Conservation (phyloP, 768 basidiomycete genomes). For the Nidula microcarpa region DNA sequence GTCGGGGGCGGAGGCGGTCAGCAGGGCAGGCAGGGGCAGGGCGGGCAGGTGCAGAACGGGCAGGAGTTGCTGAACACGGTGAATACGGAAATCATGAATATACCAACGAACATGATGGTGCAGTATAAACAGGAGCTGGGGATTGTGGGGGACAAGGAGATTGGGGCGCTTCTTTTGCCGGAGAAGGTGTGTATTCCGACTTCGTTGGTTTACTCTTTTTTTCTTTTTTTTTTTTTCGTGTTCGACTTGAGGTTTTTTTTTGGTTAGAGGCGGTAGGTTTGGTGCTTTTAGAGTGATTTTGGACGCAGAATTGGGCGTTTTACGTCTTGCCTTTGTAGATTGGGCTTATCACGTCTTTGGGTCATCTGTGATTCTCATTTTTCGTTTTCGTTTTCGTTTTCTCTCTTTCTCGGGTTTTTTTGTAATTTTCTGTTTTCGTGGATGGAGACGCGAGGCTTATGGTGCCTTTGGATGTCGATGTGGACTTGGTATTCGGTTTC, state of each 20-base stretch:
- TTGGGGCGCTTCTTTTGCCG: slow-evolving; percentile 30
- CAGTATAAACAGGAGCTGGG: slow-evolving; percentile 39
- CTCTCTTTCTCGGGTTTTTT: neutral
- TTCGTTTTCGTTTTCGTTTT: neutral
- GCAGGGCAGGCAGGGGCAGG: slow-evolving; percentile 1
- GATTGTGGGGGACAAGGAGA: slow-evolving; percentile 39
- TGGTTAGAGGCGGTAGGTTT: too few relatives aligned
- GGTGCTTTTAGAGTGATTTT: too few relatives aligned
- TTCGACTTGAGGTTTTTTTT: too few relatives aligned
- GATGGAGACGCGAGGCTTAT: too few relatives aligned
- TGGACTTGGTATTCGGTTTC: too few relatives aligned
- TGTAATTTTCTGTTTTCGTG: neutral
- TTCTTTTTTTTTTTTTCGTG: too few relatives aligned
- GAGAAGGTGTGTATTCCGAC: slow-evolving; percentile 54
- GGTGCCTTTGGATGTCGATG: too few relatives aligned
- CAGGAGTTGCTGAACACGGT: slow-evolving; percentile 13
- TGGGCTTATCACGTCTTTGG: too few relatives aligned
- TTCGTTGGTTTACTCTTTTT: too few relatives aligned
- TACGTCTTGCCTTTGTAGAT: too few relatives aligned
- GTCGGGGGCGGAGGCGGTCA: neutral
- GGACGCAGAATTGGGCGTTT: too few relatives aligned
- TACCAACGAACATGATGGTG: slow-evolving; percentile 30
- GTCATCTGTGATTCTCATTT: too few relatives aligned
- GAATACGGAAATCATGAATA: slow-evolving; percentile 36
- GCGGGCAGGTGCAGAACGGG: slow-evolving; percentile 7